Conservation (phyloP, 768 basidiomycete genomes). For the Nidula microcarpa region DNA sequence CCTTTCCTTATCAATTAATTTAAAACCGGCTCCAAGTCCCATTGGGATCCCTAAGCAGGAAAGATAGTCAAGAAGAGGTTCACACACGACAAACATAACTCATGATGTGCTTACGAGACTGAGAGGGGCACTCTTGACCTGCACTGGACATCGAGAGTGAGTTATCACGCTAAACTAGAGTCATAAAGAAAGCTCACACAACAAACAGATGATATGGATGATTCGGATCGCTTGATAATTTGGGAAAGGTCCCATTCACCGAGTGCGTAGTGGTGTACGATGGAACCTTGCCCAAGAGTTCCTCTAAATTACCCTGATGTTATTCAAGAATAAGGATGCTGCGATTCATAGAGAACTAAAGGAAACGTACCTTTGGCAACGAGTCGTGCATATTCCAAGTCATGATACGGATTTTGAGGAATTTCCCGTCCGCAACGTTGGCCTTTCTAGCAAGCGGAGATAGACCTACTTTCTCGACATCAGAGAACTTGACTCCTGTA, state of each 20-base stretch:
- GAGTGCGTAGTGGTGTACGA: conserved; percentile 27
- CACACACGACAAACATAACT: neutral
- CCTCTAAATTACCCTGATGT: conserved; percentile 67
- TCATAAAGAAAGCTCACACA: conserved; percentile 44
- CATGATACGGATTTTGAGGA: conserved; percentile 64
- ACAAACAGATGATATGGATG: conserved; percentile 82
- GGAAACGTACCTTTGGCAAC: conserved; percentile 57
- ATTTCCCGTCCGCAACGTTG: conserved; percentile 26
- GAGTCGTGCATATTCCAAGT: conserved; percentile 90
- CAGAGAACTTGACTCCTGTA: too few species aligned
- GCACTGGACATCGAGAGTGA: conserved; percentile 23
- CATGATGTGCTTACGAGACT: conserved; percentile 44
- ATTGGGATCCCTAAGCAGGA: conserved; percentile 72
- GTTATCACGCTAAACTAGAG: neutral
- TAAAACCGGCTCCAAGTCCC: conserved; percentile 77
- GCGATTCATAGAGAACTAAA: neutral
- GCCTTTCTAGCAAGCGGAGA: conserved; percentile 17
- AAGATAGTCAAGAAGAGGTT: neutral
- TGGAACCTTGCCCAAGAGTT: conserved; percentile 63
- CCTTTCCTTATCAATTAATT: conserved; percentile 52
- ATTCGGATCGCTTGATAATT: conserved; percentile 41
- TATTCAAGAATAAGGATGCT: conserved; percentile 5
- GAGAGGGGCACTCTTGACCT: conserved; percentile 82
- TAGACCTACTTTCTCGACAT: too few species aligned
- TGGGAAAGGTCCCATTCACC: conserved; percentile 35